phyloP scores from a whole-genome alignment of 805 yeast species.

The Cyberlindnera japonica region DNA sequence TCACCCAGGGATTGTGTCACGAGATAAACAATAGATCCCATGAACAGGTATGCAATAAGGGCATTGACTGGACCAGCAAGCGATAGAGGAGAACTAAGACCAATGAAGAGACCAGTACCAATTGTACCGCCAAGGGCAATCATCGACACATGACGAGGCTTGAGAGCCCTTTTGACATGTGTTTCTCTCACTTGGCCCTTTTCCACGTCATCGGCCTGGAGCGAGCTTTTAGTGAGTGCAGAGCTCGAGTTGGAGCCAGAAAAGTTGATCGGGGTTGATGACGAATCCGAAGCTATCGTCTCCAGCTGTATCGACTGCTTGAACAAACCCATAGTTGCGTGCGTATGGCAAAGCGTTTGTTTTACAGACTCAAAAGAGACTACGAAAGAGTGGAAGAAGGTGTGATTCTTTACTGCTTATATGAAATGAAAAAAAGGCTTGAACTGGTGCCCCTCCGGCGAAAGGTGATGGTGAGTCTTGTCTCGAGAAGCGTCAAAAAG shows the following conservation, averaged over 20 bases:
- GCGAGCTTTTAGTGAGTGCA: slow-evolving; percentile 5
- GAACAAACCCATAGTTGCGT: background rate
- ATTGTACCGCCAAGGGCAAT: slow-evolving; percentile 78
- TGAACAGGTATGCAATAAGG: slow-evolving; percentile 59
- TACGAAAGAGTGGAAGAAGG: background rate
- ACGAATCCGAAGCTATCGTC: background rate
- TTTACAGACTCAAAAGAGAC: background rate
- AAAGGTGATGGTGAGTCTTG: too few relatives aligned
- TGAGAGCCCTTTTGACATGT: slow-evolving; percentile 55
- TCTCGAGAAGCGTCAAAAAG: too few relatives aligned
- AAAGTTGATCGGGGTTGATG: background rate
- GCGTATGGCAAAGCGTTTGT: background rate
- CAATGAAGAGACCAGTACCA: slow-evolving; percentile 74
- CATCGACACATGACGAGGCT: slow-evolving; percentile 70
- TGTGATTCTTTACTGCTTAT: too few relatives aligned
- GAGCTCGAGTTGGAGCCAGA: slow-evolving; percentile 5
- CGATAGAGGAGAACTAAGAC: slow-evolving; percentile 51
- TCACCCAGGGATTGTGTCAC: slow-evolving; percentile 75
- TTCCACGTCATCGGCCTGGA: slow-evolving; percentile 9
- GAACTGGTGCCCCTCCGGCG: too few relatives aligned
- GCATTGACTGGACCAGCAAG: slow-evolving; percentile 69
- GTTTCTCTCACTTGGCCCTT: slow-evolving; percentile 28
- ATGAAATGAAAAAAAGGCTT: too few relatives aligned
- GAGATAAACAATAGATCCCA: slow-evolving; percentile 60
- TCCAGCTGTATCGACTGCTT: slow-evolving; percentile 1